Evolutionary conservation across 1,284 basidiomycete genomes (phyloP).

Genomic region (Pyrrhoderma noxium): DNA sequence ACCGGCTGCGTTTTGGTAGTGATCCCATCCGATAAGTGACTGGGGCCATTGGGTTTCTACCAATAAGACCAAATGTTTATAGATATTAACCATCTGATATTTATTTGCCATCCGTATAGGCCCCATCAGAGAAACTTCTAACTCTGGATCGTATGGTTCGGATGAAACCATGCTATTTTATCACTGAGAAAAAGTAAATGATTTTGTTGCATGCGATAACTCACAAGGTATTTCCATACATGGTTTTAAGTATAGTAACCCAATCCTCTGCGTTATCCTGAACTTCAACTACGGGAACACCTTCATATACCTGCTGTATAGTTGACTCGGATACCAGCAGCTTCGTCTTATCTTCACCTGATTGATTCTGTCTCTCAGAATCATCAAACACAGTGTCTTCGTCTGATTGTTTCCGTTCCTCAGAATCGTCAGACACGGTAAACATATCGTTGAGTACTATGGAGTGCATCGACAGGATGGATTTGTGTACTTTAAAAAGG

Average conservation of each 20-base stretch:
- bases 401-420: no score
- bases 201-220: not conserved
- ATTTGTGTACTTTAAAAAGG: conserved; percentile 2
- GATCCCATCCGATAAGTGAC: not conserved
- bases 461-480: not conserved
- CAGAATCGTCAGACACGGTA: no score
- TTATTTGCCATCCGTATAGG: not conserved
- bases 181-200: not conserved
- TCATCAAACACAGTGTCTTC: no score
- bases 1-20: not conserved
- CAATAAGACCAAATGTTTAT: not conserved
- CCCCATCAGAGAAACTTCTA: not conserved
- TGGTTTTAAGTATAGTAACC: not conserved
- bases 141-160: not conserved
- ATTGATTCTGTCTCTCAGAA: no score
- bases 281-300: not conserved
- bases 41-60: conserved; percentile 2
- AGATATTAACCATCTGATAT: not conserved
- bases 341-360: no score
- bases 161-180: not conserved
- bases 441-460: not conserved
- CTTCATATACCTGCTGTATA: not conserved
- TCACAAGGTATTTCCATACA: not conserved
- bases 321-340: no score
- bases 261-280: not conserved